phyloP scores from a whole-genome alignment of 164 flowering plant species.

The Tetracentron sinense region DNA sequence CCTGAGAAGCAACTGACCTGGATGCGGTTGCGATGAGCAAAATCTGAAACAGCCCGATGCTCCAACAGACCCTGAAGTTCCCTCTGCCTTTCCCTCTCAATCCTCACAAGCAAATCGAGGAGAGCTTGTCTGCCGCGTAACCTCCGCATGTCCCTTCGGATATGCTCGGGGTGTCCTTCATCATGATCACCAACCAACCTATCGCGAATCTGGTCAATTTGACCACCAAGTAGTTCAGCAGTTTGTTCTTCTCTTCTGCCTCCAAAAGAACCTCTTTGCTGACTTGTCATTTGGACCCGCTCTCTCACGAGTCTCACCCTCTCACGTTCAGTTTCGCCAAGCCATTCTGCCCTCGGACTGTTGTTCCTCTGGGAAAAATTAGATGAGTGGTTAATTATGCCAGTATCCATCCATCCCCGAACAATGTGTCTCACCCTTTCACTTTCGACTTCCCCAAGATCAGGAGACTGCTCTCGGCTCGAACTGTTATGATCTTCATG shows the following conservation, averaged over 20 bases:
- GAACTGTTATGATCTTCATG: conserved; percentile 47
- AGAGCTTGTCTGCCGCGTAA: conserved; percentile 87
- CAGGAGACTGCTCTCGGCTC: conserved; percentile 93
- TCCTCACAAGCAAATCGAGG: conserved; percentile 72
- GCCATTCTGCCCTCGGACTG: conserved; percentile 61
- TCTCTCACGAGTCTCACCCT: conserved; percentile 78
- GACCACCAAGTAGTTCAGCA: conserved; percentile 38
- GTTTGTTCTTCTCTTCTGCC: conserved; percentile 44
- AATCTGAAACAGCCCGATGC: conserved; percentile 69
- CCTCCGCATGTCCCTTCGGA: conserved; percentile 52
- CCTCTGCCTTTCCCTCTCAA: conserved; percentile 65
- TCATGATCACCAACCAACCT: conserved; percentile 41
- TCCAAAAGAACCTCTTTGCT: conserved; percentile 44
- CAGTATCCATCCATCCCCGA: conserved; percentile 69
- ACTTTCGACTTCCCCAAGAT: conserved; percentile 86
- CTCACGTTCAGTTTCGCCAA: conserved; percentile 78
- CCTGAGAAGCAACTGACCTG: conserved; percentile 50
- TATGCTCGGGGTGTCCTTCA: conserved; percentile 44
- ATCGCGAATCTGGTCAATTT: conserved; percentile 52
- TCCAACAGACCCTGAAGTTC: conserved; percentile 71
- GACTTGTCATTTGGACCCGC: conserved; percentile 72
- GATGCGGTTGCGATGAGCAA: conserved; percentile 89
- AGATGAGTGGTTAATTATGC: conserved; percentile 43
- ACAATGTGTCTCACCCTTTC: conserved; percentile 79
- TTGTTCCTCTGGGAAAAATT: conserved; percentile 33